Conservation (phyloP, 2,329 filamentous ascomycete species). For the Monosporascus sp. region DNA sequence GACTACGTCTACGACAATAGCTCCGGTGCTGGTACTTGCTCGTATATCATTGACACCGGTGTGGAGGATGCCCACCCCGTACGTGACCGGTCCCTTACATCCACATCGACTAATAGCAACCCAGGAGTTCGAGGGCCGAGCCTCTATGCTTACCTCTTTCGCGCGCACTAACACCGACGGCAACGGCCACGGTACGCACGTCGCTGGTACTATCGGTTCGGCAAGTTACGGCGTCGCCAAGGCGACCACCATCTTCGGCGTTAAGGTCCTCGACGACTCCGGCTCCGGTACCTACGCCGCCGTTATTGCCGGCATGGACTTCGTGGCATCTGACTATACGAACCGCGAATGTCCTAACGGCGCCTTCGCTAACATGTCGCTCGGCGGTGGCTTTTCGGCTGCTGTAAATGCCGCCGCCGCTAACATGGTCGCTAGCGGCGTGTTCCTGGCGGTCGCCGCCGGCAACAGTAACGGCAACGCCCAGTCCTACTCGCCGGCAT, state of each 20-base stretch:
- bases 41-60: constrained; percentile 53
- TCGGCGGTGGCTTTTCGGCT: constrained; percentile 40
- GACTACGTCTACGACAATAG: constrained; percentile 37
- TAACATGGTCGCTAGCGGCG: constrained; percentile 37
- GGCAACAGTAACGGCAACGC: constrained; percentile 45
- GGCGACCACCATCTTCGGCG: constrained; percentile 33
- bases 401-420: constrained; percentile 47
- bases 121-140: constrained; percentile 38
- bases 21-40: constrained; percentile 37
- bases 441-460: constrained; percentile 50
- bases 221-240: constrained; percentile 42
- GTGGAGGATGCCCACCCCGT: constrained; percentile 39
- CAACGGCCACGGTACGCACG: constrained; percentile 44
- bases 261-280: constrained; percentile 39
- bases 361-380: constrained; percentile 53
- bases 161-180: constrained; percentile 26
- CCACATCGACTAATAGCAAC: constrained; percentile 6
- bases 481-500: constrained; percentile 40
- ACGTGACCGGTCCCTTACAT: constrained; percentile 5
- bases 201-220: constrained; percentile 38
- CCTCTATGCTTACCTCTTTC: constrained; percentile 27
- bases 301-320: constrained; percentile 29
- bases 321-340: constrained; percentile 40
- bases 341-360: constrained; percentile 32
- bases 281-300: constrained; percentile 23